Percentiles rank a stretch among this genome's conserved stretches.
Evolutionary conservation across 2,329 filamentous ascomycete genomes (phyloP).

Genomic region (Tolypocladium pustulatum): DNA sequence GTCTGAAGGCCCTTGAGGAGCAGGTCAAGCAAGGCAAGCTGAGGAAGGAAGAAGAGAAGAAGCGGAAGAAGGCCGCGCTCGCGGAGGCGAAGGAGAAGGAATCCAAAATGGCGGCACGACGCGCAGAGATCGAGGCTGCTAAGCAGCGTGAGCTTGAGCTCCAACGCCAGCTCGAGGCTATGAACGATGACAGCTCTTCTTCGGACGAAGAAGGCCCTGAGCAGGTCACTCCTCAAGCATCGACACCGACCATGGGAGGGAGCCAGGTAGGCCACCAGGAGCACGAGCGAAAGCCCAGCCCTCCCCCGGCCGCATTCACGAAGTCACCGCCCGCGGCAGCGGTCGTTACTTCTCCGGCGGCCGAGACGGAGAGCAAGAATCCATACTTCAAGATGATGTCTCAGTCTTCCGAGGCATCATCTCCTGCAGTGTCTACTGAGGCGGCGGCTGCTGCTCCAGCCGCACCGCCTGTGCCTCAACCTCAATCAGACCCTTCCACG

Average conservation of each 20-base stretch:
- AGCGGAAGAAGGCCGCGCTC: slow-evolving; percentile 76
- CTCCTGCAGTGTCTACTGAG: slow-evolving; percentile 34
- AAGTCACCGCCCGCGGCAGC: slow-evolving; percentile 41
- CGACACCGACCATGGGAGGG: slow-evolving; percentile 43
- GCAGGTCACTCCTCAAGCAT: slow-evolving; percentile 53
- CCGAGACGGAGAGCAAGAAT: slow-evolving; percentile 76
- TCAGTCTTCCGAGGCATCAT: slow-evolving; percentile 46
- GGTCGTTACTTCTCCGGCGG: slow-evolving; percentile 41
- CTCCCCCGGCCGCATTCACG: slow-evolving; percentile 37
- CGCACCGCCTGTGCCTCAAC: slow-evolving; percentile 20
- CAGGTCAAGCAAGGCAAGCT: slow-evolving; percentile 89
- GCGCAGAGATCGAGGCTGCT: slow-evolving; percentile 85
- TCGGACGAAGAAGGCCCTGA: slow-evolving; percentile 71
- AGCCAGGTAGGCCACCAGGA: slow-evolving; percentile 45
- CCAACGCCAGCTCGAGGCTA: slow-evolving; percentile 71
- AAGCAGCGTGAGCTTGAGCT: slow-evolving; percentile 84
- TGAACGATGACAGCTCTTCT: slow-evolving; percentile 63
- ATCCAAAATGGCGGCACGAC: slow-evolving; percentile 68
- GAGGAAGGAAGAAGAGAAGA: slow-evolving; percentile 94
- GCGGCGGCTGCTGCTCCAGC: slow-evolving; percentile 23
- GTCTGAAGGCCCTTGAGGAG: slow-evolving; percentile 82
- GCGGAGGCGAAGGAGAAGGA: slow-evolving; percentile 86
- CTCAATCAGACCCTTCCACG: slow-evolving; percentile 56
- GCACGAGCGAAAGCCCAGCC: slow-evolving; percentile 39
- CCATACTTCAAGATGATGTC: slow-evolving; percentile 89